Conservation (phyloP, 345 rosid genomes). For the Dipteronia dyeriana region DNA sequence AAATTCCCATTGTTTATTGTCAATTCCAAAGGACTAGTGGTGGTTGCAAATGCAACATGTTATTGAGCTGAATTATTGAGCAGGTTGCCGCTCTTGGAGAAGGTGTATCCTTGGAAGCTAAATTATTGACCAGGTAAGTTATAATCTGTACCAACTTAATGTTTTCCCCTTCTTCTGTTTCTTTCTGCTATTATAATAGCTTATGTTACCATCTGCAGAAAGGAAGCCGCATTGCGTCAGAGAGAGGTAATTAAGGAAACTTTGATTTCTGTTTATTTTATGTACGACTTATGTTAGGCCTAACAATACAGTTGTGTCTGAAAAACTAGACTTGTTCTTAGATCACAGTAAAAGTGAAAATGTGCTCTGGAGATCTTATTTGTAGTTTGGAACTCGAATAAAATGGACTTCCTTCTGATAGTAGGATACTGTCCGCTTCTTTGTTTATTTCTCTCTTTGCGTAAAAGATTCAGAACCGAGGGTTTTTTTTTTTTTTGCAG, state of each 20-base stretch:
- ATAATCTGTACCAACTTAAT: constrained; percentile 11
- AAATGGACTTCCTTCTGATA: background rate
- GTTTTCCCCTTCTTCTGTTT: background rate
- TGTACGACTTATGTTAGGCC: background rate
- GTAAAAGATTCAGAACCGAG: background rate
- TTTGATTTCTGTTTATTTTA: constrained; percentile 5
- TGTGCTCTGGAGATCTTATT: background rate
- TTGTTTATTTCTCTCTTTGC: constrained; percentile 5
- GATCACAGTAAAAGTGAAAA: background rate
- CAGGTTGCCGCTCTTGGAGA: constrained; percentile 96
- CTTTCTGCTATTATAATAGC: constrained; percentile 17
- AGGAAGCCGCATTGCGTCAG: constrained; percentile 94
- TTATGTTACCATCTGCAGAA: constrained; percentile 52
- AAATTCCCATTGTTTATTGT: background rate
- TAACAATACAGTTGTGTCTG: constrained; percentile 10
- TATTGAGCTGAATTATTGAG: too few relatives aligned
- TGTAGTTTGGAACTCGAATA: background rate
- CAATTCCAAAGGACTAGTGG: background rate
- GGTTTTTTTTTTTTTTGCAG: constrained; percentile 37
- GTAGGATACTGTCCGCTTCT: background rate
- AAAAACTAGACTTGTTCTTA: background rate
- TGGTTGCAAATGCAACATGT: background rate
- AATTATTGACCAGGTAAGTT: constrained; percentile 77
- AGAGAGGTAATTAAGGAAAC: constrained; percentile 66
- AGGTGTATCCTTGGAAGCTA: constrained; percentile 96